A percentile compares a stretch with the other conserved stretches of the same genome.
These are phyloP conservation scores for Diaporthe sp. DNA, from an alignment of 2,329 filamentous ascomycete species.

Conservation along the genomic window DNA sequence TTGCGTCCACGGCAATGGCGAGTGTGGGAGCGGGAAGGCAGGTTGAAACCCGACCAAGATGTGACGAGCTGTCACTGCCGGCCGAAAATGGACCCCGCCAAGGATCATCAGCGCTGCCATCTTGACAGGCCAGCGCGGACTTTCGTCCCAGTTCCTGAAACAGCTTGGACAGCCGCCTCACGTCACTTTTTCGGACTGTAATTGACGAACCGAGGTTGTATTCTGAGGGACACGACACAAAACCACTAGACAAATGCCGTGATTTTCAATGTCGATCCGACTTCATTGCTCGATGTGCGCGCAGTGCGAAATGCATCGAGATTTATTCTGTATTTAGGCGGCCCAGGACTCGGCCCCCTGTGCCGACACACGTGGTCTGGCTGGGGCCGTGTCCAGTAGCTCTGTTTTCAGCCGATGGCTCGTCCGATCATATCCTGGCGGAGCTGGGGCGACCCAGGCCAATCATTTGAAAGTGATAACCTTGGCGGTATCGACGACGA, in stretches of 20 bases:
- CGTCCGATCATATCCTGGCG: constrained; percentile 64
- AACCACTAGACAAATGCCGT: not conserved
- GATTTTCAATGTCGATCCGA: not conserved
- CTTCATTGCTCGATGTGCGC: not conserved
- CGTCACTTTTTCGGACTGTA: constrained; percentile 9
- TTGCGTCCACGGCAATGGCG: constrained; percentile 18
- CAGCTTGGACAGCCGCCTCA: constrained; percentile 20
- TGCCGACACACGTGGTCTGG: not conserved
- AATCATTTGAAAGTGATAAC: constrained; percentile 61
- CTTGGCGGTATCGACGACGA: constrained; percentile 58
- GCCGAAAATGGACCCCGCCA: not conserved
- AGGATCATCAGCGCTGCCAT: constrained; percentile 1
- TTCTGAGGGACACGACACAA: not conserved
- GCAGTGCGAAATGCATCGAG: not conserved
- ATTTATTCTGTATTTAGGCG: not conserved
- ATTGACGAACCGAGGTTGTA: not conserved
- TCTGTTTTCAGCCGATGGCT: constrained; percentile 63
- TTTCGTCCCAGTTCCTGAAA: constrained; percentile 35
- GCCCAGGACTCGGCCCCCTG: not conserved
- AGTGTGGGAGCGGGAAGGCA: not conserved
- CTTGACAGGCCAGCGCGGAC: constrained; percentile 16
- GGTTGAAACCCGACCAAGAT: constrained; percentile 7
- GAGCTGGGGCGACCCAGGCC: constrained; percentile 51
- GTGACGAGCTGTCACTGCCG: constrained; percentile 25
- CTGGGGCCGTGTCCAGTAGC: not conserved